Percentiles rank a stretch among this genome's conserved stretches.
phyloP scores from a whole-genome alignment of 352 stramenopile species.

The Phytopythium cucurbitacearum region DNA sequence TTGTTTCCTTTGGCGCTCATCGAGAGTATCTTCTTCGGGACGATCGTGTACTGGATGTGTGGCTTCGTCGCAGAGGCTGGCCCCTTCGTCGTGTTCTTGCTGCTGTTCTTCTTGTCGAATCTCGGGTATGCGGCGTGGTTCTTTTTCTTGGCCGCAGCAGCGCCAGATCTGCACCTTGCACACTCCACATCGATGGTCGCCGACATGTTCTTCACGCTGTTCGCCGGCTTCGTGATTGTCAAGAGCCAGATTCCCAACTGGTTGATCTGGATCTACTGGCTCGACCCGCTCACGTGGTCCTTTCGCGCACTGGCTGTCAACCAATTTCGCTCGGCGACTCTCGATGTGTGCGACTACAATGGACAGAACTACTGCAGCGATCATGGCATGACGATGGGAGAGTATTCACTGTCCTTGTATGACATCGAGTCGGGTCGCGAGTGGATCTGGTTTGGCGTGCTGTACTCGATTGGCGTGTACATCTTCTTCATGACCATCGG shows the following conservation, averaged over 20 bases:
- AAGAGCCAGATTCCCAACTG: constrained; percentile 17
- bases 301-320: constrained; percentile 14
- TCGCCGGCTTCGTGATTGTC: constrained; percentile 26
- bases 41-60: constrained; percentile 82
- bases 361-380: constrained; percentile 13
- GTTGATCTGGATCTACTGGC: constrained; percentile 14
- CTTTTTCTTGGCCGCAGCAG: constrained; percentile 33
- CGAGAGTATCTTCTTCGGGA: constrained; percentile 75
- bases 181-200: constrained; percentile 17
- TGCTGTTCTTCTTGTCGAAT: constrained; percentile 40
- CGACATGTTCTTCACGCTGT: constrained; percentile 20
- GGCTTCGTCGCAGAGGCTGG: constrained; percentile 33
- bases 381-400: constrained; percentile 20
- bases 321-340: constrained; percentile 15
- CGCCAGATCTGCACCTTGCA: constrained; percentile 22
- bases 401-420: constrained; percentile 26
- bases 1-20: constrained; percentile 36
- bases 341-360: constrained; percentile 19
- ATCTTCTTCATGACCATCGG: constrained; percentile 18
- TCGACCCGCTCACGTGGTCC: constrained; percentile 33
- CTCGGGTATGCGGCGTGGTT: constrained; percentile 48
- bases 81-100: constrained; percentile 38
- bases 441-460: constrained; percentile 21
- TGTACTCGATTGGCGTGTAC: constrained; percentile 21
- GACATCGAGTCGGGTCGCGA: constrained; percentile 13